phyloP scores from a whole-genome alignment of 139 green algal genomes.

The Coccomyxa sp. region DNA sequence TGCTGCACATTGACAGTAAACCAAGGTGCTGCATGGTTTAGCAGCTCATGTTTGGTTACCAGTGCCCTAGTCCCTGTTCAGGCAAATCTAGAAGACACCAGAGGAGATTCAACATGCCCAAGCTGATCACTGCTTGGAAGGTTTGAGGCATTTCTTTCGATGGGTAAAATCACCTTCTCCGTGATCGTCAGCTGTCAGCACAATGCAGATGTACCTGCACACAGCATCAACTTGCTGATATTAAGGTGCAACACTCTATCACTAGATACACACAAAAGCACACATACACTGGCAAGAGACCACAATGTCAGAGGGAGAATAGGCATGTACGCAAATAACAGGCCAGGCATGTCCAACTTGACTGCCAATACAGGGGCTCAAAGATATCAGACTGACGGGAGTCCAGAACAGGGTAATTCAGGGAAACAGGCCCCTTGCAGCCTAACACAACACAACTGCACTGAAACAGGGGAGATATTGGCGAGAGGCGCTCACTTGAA shows the following conservation, averaged over 20 bases:
- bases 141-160: not conserved
- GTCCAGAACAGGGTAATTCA: too few species aligned
- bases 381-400: too few species aligned
- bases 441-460: too few species aligned
- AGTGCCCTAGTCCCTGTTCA: too few species aligned
- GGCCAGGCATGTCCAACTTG: not conserved
- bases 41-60: too few species aligned
- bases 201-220: not conserved
- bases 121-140: not conserved
- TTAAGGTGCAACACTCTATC: not conserved
- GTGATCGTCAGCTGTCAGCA: not conserved
- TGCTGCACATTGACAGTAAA: not conserved
- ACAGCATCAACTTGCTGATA: too few species aligned
- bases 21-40: too few species aligned
- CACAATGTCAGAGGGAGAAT: not conserved
- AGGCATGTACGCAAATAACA: not conserved
- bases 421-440: too few species aligned
- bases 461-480: not conserved
- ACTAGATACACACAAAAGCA: not conserved
- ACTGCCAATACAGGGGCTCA: not conserved
- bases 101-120: not conserved
- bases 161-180: not conserved
- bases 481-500: not conserved
- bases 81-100: not conserved
- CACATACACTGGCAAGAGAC: not conserved